Conservation (phyloP, 2,329 filamentous ascomycete species). For the Aspergillus fructus region DNA sequence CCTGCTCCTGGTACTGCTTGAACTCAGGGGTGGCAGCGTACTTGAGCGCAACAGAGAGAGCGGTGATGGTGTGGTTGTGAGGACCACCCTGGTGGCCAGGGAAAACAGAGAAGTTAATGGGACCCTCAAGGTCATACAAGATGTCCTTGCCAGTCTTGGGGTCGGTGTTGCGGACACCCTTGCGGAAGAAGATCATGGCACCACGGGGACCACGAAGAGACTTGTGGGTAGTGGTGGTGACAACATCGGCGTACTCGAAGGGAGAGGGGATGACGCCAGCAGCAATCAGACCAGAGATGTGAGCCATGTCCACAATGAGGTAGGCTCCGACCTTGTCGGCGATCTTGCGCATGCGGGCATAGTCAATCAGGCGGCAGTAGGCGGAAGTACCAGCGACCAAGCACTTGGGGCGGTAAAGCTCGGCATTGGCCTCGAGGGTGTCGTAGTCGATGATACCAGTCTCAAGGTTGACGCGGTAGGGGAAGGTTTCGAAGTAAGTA, state of each 20-base stretch:
- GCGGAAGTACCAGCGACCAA: slow-evolving; percentile 93
- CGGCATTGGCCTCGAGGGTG: slow-evolving; percentile 80
- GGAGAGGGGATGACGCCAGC: slow-evolving; percentile 88
- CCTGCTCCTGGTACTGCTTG: slow-evolving; percentile 85
- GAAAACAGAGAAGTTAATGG: slow-evolving; percentile 97
- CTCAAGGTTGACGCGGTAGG: slow-evolving; percentile 85
- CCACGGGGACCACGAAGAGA: slow-evolving; percentile 91
- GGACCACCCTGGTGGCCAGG: slow-evolving; percentile 97
- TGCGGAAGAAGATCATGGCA: slow-evolving; percentile 98
- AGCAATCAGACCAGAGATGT: slow-evolving; percentile 91
- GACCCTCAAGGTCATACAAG: slow-evolving; percentile 84
- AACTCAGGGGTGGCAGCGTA: slow-evolving; percentile 89
- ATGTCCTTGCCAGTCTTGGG: slow-evolving; percentile 82
- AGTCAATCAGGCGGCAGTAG: slow-evolving; percentile 95
- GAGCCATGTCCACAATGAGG: slow-evolving; percentile 92
- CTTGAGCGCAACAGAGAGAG: slow-evolving; percentile 88
- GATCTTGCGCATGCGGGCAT: slow-evolving; percentile 85
- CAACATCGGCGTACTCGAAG: slow-evolving; percentile 86
- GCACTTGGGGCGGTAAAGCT: slow-evolving; percentile 90
- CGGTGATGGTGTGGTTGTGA: slow-evolving; percentile 98
- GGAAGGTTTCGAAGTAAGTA: slow-evolving; percentile 98
- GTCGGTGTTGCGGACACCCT: slow-evolving; percentile 79
- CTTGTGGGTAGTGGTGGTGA: slow-evolving; percentile 98
- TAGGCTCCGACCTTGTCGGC: slow-evolving; percentile 91
- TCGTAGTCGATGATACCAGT: slow-evolving; percentile 96